phyloP scores from a whole-genome alignment of 2,329 filamentous ascomycete genomes.

The Cladophialophora carrionii region DNA sequence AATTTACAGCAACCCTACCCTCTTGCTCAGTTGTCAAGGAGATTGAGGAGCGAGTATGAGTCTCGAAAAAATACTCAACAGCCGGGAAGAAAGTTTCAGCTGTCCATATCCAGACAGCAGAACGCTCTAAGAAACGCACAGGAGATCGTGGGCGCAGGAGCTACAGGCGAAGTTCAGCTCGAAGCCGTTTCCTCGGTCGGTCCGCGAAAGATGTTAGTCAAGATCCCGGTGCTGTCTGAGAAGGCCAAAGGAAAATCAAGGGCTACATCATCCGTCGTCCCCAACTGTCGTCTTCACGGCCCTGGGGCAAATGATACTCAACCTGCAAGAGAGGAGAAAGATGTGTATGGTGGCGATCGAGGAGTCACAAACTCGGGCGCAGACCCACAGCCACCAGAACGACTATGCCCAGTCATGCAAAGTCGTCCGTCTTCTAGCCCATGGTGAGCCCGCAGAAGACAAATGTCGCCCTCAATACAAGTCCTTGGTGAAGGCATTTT shows the following conservation, averaged over 20 bases:
- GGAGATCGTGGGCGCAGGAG: not conserved
- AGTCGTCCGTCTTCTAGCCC: not conserved
- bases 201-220: not conserved
- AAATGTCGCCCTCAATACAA: not conserved
- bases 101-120: not conserved
- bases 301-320: not conserved
- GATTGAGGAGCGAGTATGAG: not conserved
- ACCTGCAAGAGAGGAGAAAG: not conserved
- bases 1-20: constrained; percentile 4
- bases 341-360: not conserved
- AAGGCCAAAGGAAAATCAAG: not conserved
- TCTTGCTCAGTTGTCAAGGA: not conserved
- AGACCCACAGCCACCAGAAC: not conserved
- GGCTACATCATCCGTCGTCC: not conserved
- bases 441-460: not conserved
- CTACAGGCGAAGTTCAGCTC: not conserved
- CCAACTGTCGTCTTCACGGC: not conserved
- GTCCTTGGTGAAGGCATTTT: not conserved
- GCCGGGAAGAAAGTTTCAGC: not conserved
- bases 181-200: not conserved
- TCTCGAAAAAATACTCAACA: not conserved
- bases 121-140: not conserved
- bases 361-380: not conserved
- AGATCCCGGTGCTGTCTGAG: not conserved
- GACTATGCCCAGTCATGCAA: not conserved